Evolutionary conservation across 1,284 basidiomycete genomes (phyloP), one percentile per base, ranked within the genome.

Genomic region (Agaricales sp.): DNA sequence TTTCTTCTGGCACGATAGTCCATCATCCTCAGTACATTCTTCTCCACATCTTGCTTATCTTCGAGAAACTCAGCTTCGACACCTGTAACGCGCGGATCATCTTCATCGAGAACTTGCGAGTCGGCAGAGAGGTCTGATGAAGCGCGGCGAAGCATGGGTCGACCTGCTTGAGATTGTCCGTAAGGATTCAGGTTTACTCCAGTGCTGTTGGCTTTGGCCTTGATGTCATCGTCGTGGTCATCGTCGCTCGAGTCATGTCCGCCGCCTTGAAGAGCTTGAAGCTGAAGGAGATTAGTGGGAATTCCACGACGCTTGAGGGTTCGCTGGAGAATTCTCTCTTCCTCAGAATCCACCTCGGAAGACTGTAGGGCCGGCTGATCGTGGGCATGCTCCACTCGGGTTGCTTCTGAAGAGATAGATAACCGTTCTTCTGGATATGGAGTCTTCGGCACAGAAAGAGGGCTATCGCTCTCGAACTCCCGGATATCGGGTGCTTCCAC

Each of bases 1-100:
- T 85, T 85, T 52, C 80, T 68, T 19, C 82, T 75, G 43, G 73
- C 62, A 53, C 71, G 73, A 59, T 86, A 86, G 55, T 75, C 75
- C 81, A 85, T 81, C 51, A 73, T 67, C 25, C 74, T 72, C 37
- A 81, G 63, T 45, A 66, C 67, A 49, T 74, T 74, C 51, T 71
- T 75, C 60, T 80, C 78, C 8, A 80, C 61, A 51, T 83, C 81
- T 47, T 76, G 74, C 4, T 69, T 70, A 55, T 82, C 80, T 50
- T 79, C 75, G 19, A 76, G 64, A 51, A 69, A 63, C 52, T 63
- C 62, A 43, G 66, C 66, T 41, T 58, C 62, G 20, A 70, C 58
- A 11, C 72, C 71, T 50, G 73, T 77, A 39, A 77, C 63, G 30
- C 68, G 66, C 51, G 74, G 75, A 56, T 80, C 77, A 50, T 80